Conservation (phyloP, 768 basidiomycete genomes). For the Boletus patriciae region DNA sequence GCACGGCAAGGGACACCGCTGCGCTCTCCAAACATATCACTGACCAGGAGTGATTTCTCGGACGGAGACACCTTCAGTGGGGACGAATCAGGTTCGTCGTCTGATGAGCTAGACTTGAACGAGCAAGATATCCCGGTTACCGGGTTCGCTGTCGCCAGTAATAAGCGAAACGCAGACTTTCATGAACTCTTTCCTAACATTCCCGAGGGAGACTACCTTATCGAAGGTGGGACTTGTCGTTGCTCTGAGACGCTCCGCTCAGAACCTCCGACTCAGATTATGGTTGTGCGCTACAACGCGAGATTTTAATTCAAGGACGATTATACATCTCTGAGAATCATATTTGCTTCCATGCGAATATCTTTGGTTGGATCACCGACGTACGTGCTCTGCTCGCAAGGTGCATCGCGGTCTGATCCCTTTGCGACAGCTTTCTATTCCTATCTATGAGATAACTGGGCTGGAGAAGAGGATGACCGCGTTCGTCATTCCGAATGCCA, state of each 20-base stretch:
- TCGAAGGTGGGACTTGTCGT: conserved; percentile 70
- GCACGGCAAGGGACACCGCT: not conserved
- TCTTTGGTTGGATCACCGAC: conserved; percentile 98
- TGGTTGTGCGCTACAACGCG: conserved; percentile 93
- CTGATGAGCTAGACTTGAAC: conserved; percentile 37
- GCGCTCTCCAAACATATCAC: conserved; percentile 21
- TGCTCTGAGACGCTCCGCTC: not conserved
- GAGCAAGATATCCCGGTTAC: conserved; percentile 84
- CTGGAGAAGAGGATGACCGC: conserved; percentile 98
- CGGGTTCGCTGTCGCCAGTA: conserved; percentile 96
- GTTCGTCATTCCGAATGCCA: conserved; percentile 95
- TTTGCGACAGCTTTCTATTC: conserved; percentile 67
- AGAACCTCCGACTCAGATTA: conserved; percentile 62
- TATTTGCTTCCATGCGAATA: conserved; percentile 99
- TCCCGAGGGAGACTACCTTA: conserved; percentile 95
- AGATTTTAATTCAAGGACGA: conserved; percentile 94
- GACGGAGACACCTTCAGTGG: conserved; percentile 30
- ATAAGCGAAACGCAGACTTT: conserved; percentile 92
- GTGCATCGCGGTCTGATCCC: conserved; percentile 8
- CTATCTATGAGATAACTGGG: conserved; percentile 80
- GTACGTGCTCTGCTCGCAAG: conserved; percentile 48
- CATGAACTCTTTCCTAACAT: conserved; percentile 89
- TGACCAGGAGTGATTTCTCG: conserved; percentile 26
- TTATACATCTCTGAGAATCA: conserved; percentile 98
- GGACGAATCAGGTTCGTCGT: conserved; percentile 33